Evolutionary conservation across 2,329 filamentous ascomycete species (phyloP).

Genomic region (Sporothrix phasma): DNA sequence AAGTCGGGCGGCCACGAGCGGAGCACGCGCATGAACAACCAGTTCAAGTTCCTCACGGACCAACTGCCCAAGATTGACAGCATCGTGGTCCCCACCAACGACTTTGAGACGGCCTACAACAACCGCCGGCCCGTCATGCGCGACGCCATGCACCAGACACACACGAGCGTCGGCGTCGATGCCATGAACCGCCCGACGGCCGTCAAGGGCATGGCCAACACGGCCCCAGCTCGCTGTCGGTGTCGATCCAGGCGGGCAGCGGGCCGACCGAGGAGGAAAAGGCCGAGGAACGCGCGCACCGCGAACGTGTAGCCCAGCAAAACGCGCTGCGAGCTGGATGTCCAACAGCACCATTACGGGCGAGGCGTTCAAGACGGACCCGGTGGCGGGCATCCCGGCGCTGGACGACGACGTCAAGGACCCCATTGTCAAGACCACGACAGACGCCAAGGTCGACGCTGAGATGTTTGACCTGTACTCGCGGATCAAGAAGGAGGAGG

Average conservation of each 20-base stretch:
- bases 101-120: slow-evolving; percentile 58
- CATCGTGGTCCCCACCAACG: slow-evolving; percentile 63
- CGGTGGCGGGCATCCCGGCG: slow-evolving; percentile 22
- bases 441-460: slow-evolving; percentile 46
- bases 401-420: slow-evolving; percentile 40
- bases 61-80: slow-evolving; percentile 67
- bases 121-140: slow-evolving; percentile 54
- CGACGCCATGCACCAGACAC: slow-evolving; percentile 57
- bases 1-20: slow-evolving; percentile 62
- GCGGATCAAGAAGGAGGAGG: slow-evolving; percentile 51
- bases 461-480: slow-evolving; percentile 62
- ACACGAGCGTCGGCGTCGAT: slow-evolving; percentile 49
- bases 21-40: slow-evolving; percentile 64
- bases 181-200: slow-evolving; percentile 50
- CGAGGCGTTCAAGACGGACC: slow-evolving; percentile 43
- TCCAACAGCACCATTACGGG: slow-evolving; percentile 59
- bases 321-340: slow-evolving; percentile 64
- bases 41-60: slow-evolving; percentile 69
- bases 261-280: slow-evolving; percentile 58
- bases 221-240: slow-evolving; percentile 57
- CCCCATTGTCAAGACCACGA: slow-evolving; percentile 27
- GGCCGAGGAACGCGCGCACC: slow-evolving; percentile 52
- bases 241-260: slow-evolving; percentile 57
- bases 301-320: slow-evolving; percentile 55
- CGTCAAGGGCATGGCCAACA: slow-evolving; percentile 58